These are phyloP conservation scores for Talinum fruticosum DNA, from an alignment of 148 eudicot species.

Conservation along the genomic window DNA sequence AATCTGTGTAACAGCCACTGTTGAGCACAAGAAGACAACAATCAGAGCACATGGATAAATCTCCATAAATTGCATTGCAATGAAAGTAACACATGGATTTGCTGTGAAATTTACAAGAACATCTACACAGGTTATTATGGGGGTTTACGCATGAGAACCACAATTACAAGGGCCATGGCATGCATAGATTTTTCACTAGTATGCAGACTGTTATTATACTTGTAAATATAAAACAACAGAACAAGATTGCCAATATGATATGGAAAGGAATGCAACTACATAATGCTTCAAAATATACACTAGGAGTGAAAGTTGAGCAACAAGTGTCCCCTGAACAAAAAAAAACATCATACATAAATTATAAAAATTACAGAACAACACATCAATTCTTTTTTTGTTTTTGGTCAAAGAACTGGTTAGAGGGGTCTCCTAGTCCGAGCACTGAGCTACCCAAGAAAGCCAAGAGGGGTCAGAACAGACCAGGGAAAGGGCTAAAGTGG, in stretches of 20 bases:
- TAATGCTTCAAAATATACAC: background rate
- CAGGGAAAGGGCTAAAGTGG: no score
- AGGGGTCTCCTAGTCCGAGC: no score
- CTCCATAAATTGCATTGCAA: background rate
- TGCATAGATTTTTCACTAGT: no score
- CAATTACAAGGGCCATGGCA: background rate
- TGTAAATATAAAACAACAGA: no score
- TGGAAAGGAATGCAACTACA: background rate
- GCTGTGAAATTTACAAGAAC: background rate
- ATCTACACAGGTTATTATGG: background rate
- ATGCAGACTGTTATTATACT: no score
- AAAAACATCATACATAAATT: no score
- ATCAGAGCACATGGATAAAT: background rate
- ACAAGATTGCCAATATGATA: background rate
- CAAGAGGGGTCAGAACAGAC: no score
- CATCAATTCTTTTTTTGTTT: no score
- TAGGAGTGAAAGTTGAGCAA: background rate
- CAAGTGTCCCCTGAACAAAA: background rate
- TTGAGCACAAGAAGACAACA: constrained; percentile 27
- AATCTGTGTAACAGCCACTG: constrained; percentile 96
- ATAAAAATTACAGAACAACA: background rate
- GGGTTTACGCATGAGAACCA: constrained; percentile 2
- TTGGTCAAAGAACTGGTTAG: no score
- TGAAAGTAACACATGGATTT: background rate
- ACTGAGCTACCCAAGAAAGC: no score